phyloP scores from a whole-genome alignment of 169 alveolate genomes.

The Cryptosporidium felis region DNA sequence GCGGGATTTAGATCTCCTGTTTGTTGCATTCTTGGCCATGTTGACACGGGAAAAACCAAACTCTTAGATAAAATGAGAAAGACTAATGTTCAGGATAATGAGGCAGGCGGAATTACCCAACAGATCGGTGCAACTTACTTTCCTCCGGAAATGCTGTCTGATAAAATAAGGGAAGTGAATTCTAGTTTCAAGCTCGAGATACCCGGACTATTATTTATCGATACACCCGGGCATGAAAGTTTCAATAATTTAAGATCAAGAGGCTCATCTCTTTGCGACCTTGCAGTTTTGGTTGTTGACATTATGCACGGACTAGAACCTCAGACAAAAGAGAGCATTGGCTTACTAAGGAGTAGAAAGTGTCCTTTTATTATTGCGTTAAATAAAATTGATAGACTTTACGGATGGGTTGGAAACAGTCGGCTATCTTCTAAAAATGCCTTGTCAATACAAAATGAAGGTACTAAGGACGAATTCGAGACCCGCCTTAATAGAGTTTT shows the following conservation, averaged over 20 bases:
- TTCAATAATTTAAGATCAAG: slow-evolving; percentile 91
- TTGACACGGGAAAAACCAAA: slow-evolving; percentile 99
- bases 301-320: slow-evolving; percentile 99
- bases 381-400: slow-evolving; percentile 97
- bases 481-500: slow-evolving; percentile 82
- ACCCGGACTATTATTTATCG: slow-evolving; percentile 97
- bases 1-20: slow-evolving; percentile 93
- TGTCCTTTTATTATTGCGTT: slow-evolving; percentile 98
- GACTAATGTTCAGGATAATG: slow-evolving; percentile 98
- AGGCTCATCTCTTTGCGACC: slow-evolving; percentile 98
- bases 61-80: slow-evolving; percentile 97
- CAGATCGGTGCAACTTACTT: slow-evolving; percentile 99
- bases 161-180: slow-evolving; percentile 84
- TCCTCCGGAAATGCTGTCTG: slow-evolving; percentile 93
- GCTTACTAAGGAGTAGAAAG: slow-evolving; percentile 86
- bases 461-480: slow-evolving; percentile 87
- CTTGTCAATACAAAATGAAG: slow-evolving; percentile 84
- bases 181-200: slow-evolving; percentile 80
- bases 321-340: slow-evolving; percentile 95
- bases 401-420: slow-evolving; percentile 92
- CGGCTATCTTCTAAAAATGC: slow-evolving; percentile 89
- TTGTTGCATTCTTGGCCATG: slow-evolving; percentile 98
- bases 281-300: slow-evolving; percentile 99
- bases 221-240: slow-evolving; percentile 99
- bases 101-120: slow-evolving; percentile 99